A percentile compares a stretch with the other conserved stretches of the same genome.
These are phyloP conservation scores for Pythium sukuiense DNA, from an alignment of 352 stramenopile species.

Conservation along the genomic window DNA sequence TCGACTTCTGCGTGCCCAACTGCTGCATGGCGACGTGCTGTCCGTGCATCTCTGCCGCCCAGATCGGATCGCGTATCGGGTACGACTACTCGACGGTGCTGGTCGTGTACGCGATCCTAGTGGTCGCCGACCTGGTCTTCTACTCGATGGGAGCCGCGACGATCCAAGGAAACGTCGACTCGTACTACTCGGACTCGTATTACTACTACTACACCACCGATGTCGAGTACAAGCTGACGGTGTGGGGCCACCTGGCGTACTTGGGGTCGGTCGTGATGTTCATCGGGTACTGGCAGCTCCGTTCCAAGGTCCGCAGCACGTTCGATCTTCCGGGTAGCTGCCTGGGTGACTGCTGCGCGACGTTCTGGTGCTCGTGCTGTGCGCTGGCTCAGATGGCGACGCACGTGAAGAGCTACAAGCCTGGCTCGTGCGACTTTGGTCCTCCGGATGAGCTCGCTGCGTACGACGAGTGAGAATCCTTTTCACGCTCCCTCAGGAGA, in stretches of 20 bases:
- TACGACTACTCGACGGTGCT: not conserved
- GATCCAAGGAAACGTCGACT: not conserved
- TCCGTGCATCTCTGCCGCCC: conserved; percentile 23
- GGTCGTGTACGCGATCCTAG: not conserved
- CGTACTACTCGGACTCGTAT: not conserved
- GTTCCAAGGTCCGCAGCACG: not conserved
- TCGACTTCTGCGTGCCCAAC: conserved; percentile 22
- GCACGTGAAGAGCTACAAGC: conserved; percentile 16
- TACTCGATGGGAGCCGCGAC: not conserved
- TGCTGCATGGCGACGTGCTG: conserved; percentile 29
- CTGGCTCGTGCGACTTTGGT: conserved; percentile 9
- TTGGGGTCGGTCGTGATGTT: not conserved
- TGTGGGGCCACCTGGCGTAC: not conserved
- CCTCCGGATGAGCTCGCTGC: not conserved
- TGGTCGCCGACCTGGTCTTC: not conserved
- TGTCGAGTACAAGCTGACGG: not conserved
- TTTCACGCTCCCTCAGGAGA: too few relatives aligned
- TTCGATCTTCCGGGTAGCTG: not conserved
- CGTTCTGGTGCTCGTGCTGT: not conserved
- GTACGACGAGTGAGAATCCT: not conserved
- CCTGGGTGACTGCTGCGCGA: not conserved
- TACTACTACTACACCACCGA: not conserved
- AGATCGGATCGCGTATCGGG: conserved; percentile 22
- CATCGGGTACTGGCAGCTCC: not conserved
- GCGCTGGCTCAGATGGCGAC: conserved; percentile 8